These are phyloP conservation scores for Phyllachora maydis DNA, from an alignment of 2,329 filamentous ascomycete genomes.

Conservation along the genomic window DNA sequence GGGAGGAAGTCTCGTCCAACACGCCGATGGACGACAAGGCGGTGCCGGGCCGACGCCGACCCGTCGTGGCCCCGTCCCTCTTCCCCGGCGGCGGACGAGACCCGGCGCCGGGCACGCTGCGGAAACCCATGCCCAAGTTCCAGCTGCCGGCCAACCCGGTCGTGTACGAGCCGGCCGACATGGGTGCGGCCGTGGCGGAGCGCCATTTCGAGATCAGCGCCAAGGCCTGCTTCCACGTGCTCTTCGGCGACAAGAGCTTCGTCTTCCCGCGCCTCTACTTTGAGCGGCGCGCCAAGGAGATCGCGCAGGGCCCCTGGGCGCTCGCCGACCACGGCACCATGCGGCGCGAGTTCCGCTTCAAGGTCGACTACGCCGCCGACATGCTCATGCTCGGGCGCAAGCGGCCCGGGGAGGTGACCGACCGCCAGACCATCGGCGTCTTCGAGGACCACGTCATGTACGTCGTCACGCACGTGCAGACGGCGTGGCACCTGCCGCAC, in stretches of 20 bases:
- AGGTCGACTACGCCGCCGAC: conserved; percentile 46
- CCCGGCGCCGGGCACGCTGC: conserved; percentile 12
- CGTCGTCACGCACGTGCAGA: conserved; percentile 39
- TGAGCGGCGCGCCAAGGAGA: conserved; percentile 57
- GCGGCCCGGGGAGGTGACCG: conserved; percentile 43
- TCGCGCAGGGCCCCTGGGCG: conserved; percentile 74
- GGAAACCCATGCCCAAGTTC: conserved; percentile 41
- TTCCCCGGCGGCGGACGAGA: conserved; percentile 14
- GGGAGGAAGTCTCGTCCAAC: conserved; percentile 57
- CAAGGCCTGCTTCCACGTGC: conserved; percentile 85
- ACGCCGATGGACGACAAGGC: conserved; percentile 39
- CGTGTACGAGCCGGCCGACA: conserved; percentile 64
- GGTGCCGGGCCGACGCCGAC: conserved; percentile 16
- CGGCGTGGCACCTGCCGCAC: conserved; percentile 70
- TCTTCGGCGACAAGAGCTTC: conserved; percentile 91
- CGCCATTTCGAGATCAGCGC: conserved; percentile 77
- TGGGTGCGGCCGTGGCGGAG: conserved; percentile 56
- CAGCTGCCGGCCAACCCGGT: conserved; percentile 67
- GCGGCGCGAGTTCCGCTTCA: conserved; percentile 63
- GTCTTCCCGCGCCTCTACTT: conserved; percentile 84
- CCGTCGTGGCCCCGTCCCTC: conserved; percentile 13
- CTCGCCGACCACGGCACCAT: conserved; percentile 48
- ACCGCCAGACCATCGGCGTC: conserved; percentile 73
- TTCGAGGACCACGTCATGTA: conserved; percentile 57
- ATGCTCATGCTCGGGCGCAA: conserved; percentile 43